Evolutionary conservation across 1,139 yeast species (phyloP).

Genomic region (Torulaspora globosa): DNA sequence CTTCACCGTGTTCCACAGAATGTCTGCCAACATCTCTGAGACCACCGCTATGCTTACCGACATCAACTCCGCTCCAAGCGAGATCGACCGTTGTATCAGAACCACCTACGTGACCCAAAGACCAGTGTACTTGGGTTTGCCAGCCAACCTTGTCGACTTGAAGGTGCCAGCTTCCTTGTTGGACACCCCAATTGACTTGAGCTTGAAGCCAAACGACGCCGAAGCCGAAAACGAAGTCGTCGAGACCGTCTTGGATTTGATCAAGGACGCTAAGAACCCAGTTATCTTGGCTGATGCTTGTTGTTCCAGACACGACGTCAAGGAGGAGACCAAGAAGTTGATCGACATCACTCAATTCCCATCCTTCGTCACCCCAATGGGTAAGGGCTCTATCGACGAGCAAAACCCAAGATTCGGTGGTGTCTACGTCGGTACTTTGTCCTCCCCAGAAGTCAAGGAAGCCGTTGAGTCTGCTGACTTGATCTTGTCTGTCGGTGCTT

Average conservation of each 20-base stretch:
- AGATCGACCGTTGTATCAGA: constrained; percentile 70
- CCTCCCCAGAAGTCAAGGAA: constrained; percentile 69
- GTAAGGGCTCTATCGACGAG: constrained; percentile 78
- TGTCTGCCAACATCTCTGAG: constrained; percentile 66
- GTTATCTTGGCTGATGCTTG: constrained; percentile 82
- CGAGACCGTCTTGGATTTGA: constrained; percentile 50
- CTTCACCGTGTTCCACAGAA: constrained; percentile 70
- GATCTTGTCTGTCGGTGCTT: constrained; percentile 73
- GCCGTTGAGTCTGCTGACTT: constrained; percentile 76
- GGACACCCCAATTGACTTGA: constrained; percentile 60
- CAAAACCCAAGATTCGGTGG: constrained; percentile 75
- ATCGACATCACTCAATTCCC: constrained; percentile 75
- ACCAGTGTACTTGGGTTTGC: constrained; percentile 80
- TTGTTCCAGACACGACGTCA: constrained; percentile 72
- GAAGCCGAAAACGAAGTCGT: constrained; percentile 73
- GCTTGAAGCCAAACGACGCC: constrained; percentile 57
- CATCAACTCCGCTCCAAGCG: constrained; percentile 57
- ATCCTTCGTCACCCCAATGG: constrained; percentile 86
- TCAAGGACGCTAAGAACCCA: constrained; percentile 60
- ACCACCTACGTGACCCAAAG: constrained; percentile 69
- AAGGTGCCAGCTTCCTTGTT: constrained; percentile 53
- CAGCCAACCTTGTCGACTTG: constrained; percentile 73
- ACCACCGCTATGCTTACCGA: constrained; percentile 63
- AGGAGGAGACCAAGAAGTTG: constrained; percentile 56
- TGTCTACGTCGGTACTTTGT: constrained; percentile 77